These are phyloP conservation scores for Ceriops tagal DNA, from an alignment of 345 rosid genomes.

Conservation along the genomic window DNA sequence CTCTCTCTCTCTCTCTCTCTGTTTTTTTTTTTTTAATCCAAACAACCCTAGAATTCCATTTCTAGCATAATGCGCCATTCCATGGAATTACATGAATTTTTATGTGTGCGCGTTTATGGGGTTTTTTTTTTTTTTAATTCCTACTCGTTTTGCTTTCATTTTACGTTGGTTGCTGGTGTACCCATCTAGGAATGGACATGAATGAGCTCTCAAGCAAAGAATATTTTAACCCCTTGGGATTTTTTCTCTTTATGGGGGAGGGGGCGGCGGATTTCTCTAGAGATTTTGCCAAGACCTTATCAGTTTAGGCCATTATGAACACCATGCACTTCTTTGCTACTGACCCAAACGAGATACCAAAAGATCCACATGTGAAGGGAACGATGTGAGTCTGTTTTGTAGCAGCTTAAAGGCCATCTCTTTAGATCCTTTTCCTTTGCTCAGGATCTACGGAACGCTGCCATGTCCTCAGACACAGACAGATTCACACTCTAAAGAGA, in stretches of 20 bases:
- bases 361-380: slow-evolving; percentile 13
- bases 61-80: neutral
- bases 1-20: no score
- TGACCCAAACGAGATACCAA: neutral
- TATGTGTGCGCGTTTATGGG: neutral
- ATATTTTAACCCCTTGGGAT: neutral
- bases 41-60: neutral
- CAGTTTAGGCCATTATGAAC: neutral
- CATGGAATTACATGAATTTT: neutral
- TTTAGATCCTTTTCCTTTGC: slow-evolving; percentile 20
- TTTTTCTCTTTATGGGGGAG: neutral
- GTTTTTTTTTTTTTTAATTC: no score
- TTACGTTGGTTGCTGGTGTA: no score
- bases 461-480: slow-evolving; percentile 11
- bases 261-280: neutral
- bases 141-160: no score
- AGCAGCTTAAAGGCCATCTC: slow-evolving; percentile 8
- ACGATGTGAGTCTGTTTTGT: slow-evolving; percentile 16
- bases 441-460: slow-evolving; percentile 38
- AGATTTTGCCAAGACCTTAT: neutral
- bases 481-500: neutral
- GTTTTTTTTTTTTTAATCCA: no score
- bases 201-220: neutral
- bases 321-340: neutral
- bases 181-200: no score